Conservation (phyloP, 257 asterid species). For the Echites panduratus region DNA sequence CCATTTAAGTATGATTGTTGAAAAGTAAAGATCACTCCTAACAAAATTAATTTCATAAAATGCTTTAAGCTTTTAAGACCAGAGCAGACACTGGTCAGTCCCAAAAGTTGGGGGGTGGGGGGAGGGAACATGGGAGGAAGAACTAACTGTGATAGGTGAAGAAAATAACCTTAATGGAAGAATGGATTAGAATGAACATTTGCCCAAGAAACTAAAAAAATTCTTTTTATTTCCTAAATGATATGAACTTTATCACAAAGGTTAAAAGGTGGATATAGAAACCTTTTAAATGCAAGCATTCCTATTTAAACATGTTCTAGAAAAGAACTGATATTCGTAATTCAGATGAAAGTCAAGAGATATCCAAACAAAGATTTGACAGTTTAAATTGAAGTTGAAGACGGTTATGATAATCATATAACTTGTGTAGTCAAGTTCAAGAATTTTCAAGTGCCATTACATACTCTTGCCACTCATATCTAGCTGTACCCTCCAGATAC, state of each 20-base stretch:
- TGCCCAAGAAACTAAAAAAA: neutral
- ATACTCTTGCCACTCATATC: constrained; percentile 85
- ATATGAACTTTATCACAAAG: neutral
- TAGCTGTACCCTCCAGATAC: constrained; percentile 81
- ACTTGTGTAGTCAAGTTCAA: neutral
- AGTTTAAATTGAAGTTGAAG: neutral
- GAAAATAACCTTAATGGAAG: neutral
- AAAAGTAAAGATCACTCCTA: neutral
- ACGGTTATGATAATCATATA: neutral
- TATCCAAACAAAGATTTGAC: neutral
- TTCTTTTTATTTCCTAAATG: neutral
- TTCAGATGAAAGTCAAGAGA: neutral
- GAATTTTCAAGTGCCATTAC: constrained; percentile 20
- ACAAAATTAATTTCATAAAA: neutral
- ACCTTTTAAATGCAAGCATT: neutral
- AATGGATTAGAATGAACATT: neutral
- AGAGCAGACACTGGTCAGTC: neutral
- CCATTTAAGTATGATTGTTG: neutral
- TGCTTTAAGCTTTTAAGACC: neutral
- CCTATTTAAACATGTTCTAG: neutral
- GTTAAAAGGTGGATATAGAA: neutral
- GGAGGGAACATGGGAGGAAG: no score
- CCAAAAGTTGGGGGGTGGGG: no score
- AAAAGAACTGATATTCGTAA: neutral
- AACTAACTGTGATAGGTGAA: neutral